phyloP scores from a whole-genome alignment of 2,329 filamentous ascomycete genomes.

The Aspergillus niger region DNA sequence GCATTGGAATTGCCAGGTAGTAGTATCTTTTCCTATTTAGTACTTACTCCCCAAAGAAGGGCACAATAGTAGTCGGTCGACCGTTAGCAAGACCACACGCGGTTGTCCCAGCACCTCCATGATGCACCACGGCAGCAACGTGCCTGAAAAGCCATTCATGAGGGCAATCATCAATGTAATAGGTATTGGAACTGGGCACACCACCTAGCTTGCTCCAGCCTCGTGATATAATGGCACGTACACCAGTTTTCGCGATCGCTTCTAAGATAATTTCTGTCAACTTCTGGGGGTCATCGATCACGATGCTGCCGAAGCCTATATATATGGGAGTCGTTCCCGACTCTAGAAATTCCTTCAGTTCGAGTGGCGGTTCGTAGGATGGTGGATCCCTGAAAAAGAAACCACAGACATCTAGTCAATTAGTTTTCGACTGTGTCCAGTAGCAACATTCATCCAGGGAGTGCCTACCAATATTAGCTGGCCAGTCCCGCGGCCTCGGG shows the following conservation, averaged over 20 bases:
- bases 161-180: slow-evolving; percentile 57
- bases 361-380: slow-evolving; percentile 43
- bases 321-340: slow-evolving; percentile 55
- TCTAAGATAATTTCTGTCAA: slow-evolving; percentile 51
- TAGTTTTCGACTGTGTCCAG: neutral
- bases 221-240: slow-evolving; percentile 56
- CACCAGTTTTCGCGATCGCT: slow-evolving; percentile 51
- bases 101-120: slow-evolving; percentile 62
- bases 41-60: slow-evolving; percentile 58
- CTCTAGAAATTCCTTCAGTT: slow-evolving; percentile 48
- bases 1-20: neutral
- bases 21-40: too few relatives aligned
- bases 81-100: slow-evolving; percentile 56
- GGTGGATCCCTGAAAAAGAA: slow-evolving; percentile 48
- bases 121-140: slow-evolving; percentile 59
- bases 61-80: slow-evolving; percentile 56
- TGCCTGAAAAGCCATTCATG: slow-evolving; percentile 62
- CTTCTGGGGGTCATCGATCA: slow-evolving; percentile 52
- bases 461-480: slow-evolving; percentile 36
- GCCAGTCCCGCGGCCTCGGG: slow-evolving; percentile 46
- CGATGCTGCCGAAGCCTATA: slow-evolving; percentile 60
- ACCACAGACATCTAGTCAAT: slow-evolving; percentile 43
- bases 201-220: slow-evolving; percentile 56
- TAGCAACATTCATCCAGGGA: too few relatives aligned
- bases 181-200: slow-evolving; percentile 41